These are phyloP conservation scores for Lentinus tigrinus DNA, from an alignment of 768 basidiomycete genomes.

Conservation along the genomic window DNA sequence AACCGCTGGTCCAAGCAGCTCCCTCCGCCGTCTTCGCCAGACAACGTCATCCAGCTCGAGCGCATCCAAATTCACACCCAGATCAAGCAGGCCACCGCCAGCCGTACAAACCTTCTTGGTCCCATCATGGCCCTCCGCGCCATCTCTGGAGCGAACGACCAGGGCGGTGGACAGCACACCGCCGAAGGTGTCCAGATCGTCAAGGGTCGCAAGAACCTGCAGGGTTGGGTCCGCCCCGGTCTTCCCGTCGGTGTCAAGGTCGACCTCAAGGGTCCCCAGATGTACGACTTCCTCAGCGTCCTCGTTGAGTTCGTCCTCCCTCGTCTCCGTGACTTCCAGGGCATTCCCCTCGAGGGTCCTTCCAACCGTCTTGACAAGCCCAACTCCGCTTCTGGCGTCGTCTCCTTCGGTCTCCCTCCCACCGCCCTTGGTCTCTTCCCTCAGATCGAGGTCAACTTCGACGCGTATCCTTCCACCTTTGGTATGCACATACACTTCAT, in stretches of 20 bases:
- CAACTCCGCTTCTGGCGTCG: conserved; percentile 80
- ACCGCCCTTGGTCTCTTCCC: conserved; percentile 89
- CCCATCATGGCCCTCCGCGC: conserved; percentile 86
- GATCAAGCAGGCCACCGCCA: conserved; percentile 74
- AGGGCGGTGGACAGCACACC: conserved; percentile 69
- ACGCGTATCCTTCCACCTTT: conserved; percentile 79
- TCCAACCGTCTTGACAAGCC: conserved; percentile 71
- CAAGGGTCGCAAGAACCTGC: conserved; percentile 60
- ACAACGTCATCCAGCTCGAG: conserved; percentile 76
- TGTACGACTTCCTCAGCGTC: conserved; percentile 91
- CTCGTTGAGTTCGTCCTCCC: conserved; percentile 96
- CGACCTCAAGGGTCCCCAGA: conserved; percentile 83
- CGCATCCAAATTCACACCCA: conserved; percentile 85
- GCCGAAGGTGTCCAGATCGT: conserved; percentile 79
- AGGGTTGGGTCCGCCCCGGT: conserved; percentile 84
- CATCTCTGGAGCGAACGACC: conserved; percentile 78
- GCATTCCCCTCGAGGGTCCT: conserved; percentile 74
- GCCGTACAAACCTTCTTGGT: conserved; percentile 73
- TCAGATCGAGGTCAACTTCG: conserved; percentile 91
- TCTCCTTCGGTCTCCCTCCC: conserved; percentile 84
- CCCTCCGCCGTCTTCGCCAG: conserved; percentile 61
- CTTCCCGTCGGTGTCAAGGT: conserved; percentile 87
- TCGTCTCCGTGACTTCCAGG: conserved; percentile 85
- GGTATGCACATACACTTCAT: conserved; percentile 96
- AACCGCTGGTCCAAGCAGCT: conserved; percentile 63